Evolutionary conservation across 129 eudicot genomes (phyloP).

Genomic region (Flaveria robusta): DNA sequence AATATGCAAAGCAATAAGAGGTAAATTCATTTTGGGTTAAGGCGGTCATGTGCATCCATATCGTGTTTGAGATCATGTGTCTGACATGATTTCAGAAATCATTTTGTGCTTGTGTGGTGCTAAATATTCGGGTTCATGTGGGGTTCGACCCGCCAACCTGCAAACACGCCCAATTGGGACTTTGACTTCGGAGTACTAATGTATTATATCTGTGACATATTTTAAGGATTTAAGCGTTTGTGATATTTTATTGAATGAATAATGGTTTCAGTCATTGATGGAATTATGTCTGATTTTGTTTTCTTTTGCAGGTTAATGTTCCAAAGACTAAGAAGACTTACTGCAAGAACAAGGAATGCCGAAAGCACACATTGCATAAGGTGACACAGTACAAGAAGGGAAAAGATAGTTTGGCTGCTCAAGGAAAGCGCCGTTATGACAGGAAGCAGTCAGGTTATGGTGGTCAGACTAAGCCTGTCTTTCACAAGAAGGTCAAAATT

Average conservation of each 20-base stretch:
- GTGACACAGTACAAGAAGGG: conserved; percentile 71
- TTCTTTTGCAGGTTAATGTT: conserved; percentile 45
- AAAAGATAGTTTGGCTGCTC: conserved; percentile 62
- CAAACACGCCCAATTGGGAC: too few relatives aligned
- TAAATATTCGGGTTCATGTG: too few relatives aligned
- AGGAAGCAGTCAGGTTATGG: conserved; percentile 66
- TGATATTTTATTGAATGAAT: too few relatives aligned
- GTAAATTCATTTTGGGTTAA: too few relatives aligned
- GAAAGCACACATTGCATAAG: conserved; percentile 64
- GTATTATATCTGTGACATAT: too few relatives aligned
- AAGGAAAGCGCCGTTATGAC: conserved; percentile 64
- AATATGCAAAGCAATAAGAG: too few relatives aligned
- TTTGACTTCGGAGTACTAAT: too few relatives aligned
- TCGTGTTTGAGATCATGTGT: neutral
- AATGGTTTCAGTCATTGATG: too few relatives aligned
- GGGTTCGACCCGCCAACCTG: neutral
- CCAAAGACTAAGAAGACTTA: conserved; percentile 68
- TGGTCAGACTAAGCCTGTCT: conserved; percentile 70
- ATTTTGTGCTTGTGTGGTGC: neutral
- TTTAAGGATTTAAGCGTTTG: too few relatives aligned
- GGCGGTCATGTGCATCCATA: too few relatives aligned
- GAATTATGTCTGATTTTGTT: neutral
- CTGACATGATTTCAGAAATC: neutral
- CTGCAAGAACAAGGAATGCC: conserved; percentile 59
- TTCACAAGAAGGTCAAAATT: conserved; percentile 55